Evolutionary conservation across 2,329 filamentous ascomycete genomes (phyloP).

Genomic region (Drechslerella stenobrocha): DNA sequence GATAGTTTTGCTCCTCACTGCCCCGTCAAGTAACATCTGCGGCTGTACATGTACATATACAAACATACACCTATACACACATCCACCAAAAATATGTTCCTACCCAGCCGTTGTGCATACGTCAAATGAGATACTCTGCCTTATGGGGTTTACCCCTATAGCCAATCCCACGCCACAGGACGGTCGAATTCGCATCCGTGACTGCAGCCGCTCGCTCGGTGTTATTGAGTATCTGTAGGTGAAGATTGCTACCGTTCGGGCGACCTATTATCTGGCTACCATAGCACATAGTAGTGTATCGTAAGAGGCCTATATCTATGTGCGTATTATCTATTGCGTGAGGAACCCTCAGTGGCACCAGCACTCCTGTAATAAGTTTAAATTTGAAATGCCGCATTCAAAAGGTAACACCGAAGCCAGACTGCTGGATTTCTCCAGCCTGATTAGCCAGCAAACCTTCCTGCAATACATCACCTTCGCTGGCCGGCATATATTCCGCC

Average conservation of each 20-base stretch:
- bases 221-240: neutral
- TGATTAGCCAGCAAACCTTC: neutral
- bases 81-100: too few species aligned
- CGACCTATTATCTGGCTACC: too few species aligned
- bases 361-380: neutral
- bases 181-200: neutral
- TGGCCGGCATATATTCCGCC: neutral
- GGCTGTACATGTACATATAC: neutral
- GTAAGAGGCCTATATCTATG: neutral
- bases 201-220: neutral
- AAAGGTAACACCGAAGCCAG: neutral
- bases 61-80: neutral
- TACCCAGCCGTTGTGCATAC: too few species aligned
- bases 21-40: too few species aligned
- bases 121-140: neutral
- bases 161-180: constrained; percentile 2
- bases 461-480: neutral
- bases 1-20: too few species aligned
- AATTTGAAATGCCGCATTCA: constrained; percentile 2
- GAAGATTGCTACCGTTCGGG: too few species aligned
- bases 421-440: neutral
- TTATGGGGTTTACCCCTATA: neutral
- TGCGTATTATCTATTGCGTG: too few species aligned
- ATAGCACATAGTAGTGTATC: neutral
- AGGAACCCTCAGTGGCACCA: neutral